Base-by-base conservation (phyloP, 305 asterid species). In the Fraxinus greggii region DNA sequence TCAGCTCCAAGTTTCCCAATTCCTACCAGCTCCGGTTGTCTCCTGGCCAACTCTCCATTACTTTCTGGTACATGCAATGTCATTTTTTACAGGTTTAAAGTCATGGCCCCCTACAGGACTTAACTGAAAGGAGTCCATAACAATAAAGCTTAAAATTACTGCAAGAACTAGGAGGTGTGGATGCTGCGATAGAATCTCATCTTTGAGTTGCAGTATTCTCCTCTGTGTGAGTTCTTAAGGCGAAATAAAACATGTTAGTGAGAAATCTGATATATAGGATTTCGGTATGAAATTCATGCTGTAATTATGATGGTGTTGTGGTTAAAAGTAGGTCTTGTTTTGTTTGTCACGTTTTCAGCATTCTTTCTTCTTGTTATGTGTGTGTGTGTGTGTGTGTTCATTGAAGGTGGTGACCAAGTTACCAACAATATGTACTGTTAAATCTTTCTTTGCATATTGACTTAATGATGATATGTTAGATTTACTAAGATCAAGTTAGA, bases 71-170 rank as follows among this genome's bases (percentile, higher is more conserved):
- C 23, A 85, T 2, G 97, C 97, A 1, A 95, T 88, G 77, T 93
- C 90, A 70, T 91, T 92, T 80, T 79, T 92, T n/a, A 93, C 90
- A 0, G 98, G 98, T 77, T 81, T 85, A 70, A 95, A 94, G 81
- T 90, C 93, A 4, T 75, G 87, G 8, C 94, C 97, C 9, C 94
- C 95, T 0, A 92, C 90, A 0, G 98, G 98, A 82, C 98, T 12
- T 83, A 92, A 31, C n/a, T 85, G 90, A 7, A 95, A 89, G 0
- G 99, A 97, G 85, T 94, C 99, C 86, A 87, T 88, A 19, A 86
- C 48, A 1, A 95, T 63, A 61, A 92, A 82, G 78, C 93, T 89
- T 19, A 91, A 9, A 3, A 79, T 85, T 5, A 92, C 75, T 7
- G 87, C 84, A 69, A 90, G 45, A 17, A 92, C 76, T 3, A 89